Evolutionary conservation across 2,329 filamentous ascomycete species (phyloP).

Genomic region (Pseudovirgaria hyperparasitica): DNA sequence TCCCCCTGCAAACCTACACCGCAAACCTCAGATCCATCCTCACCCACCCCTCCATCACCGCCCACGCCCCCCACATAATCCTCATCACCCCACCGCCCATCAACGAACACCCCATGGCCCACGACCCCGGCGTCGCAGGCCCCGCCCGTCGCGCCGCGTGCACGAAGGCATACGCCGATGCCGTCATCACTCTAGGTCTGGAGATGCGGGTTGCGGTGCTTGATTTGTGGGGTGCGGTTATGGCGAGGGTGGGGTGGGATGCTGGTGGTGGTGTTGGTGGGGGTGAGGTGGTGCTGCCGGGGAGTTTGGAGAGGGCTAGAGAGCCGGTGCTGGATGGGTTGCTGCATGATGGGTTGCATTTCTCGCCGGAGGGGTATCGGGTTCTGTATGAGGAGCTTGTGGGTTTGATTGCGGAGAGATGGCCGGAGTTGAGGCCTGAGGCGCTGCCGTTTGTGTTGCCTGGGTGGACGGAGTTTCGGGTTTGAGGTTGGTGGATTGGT

Average conservation of each 20-base stretch:
- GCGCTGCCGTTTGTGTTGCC: constrained; percentile 41
- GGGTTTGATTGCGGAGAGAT: constrained; percentile 35
- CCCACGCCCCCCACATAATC: constrained; percentile 61
- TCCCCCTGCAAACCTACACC: constrained; percentile 64
- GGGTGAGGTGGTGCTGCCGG: constrained; percentile 36
- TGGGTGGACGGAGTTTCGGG: constrained; percentile 37
- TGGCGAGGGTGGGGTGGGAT: constrained; percentile 48
- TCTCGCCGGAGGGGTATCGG: constrained; percentile 42
- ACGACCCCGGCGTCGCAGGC: constrained; percentile 29
- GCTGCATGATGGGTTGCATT: constrained; percentile 48
- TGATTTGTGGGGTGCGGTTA: constrained; percentile 69
- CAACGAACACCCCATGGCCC: constrained; percentile 57
- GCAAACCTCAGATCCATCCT: constrained; percentile 61
- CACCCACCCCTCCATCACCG: constrained; percentile 53
- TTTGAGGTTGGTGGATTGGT: too few species aligned
- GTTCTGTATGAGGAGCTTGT: constrained; percentile 43
- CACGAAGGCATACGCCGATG: constrained; percentile 53
- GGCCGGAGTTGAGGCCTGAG: constrained; percentile 43
- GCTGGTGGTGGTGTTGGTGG: constrained; percentile 23
- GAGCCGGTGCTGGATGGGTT: constrained; percentile 42
- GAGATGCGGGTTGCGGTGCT: constrained; percentile 49
- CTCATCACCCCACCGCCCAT: constrained; percentile 74
- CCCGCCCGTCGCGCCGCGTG: constrained; percentile 44
- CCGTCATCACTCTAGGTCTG: constrained; percentile 49
- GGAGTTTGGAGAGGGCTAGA: constrained; percentile 44